Evolutionary conservation across 2,329 filamentous ascomycete genomes (phyloP).

Genomic region (Lachnellula cervina): DNA sequence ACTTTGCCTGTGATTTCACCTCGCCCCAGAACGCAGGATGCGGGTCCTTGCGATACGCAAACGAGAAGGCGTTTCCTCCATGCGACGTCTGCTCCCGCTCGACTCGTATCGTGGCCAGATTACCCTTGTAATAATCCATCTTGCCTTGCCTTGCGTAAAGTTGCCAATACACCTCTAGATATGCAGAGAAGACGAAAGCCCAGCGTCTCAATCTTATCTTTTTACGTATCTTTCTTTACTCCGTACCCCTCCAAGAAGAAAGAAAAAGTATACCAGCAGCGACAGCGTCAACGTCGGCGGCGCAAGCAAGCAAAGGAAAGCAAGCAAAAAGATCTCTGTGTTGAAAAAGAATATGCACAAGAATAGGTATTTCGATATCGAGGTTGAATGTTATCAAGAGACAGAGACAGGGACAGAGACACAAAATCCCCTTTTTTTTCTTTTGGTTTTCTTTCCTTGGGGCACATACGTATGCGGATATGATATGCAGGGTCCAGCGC

Average conservation of each 20-base stretch:
- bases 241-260: too few relatives aligned
- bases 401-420: too few relatives aligned
- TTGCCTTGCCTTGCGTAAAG: background rate
- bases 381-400: too few relatives aligned
- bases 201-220: too few relatives aligned
- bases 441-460: too few relatives aligned
- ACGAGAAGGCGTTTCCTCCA: constrained; percentile 17
- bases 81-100: background rate
- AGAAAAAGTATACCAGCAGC: background rate
- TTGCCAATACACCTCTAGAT: background rate
- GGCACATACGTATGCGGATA: too few relatives aligned
- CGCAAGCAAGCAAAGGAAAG: too few relatives aligned
- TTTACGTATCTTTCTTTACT: too few relatives aligned
- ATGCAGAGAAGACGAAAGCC: too few relatives aligned
- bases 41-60: constrained; percentile 22
- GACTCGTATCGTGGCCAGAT: background rate
- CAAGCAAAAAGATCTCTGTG: too few relatives aligned
- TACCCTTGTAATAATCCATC: constrained; percentile 11
- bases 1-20: constrained; percentile 26
- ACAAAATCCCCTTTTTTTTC: background rate
- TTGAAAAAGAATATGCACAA: too few relatives aligned
- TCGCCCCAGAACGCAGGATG: constrained; percentile 25
- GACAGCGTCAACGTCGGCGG: background rate
- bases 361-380: too few relatives aligned
- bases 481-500: background rate